Conservation (phyloP, 257 asterid species). For the Penstemon davidsonii region DNA sequence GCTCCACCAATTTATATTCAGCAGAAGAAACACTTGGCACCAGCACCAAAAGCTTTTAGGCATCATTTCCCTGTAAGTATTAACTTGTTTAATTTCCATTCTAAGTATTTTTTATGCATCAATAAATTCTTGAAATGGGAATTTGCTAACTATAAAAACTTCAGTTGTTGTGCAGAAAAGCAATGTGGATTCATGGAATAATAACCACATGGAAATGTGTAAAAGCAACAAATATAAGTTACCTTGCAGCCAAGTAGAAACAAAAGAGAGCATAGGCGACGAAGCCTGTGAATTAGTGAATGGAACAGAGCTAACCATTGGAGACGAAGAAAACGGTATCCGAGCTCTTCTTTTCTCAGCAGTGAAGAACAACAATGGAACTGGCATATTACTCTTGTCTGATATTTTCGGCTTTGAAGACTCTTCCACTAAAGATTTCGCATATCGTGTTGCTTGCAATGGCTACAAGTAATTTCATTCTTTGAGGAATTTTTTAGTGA, state of each 20-base stretch:
- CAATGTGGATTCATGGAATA: slow-evolving; percentile 27
- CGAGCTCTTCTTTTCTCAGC: slow-evolving; percentile 63
- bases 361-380: slow-evolving; percentile 79
- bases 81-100: slow-evolving; percentile 4
- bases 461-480: slow-evolving; percentile 67
- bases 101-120: background rate
- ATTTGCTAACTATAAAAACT: slow-evolving; percentile 43
- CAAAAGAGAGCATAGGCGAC: slow-evolving; percentile 48
- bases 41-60: slow-evolving; percentile 18
- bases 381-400: slow-evolving; percentile 75
- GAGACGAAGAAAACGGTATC: slow-evolving; percentile 46
- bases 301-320: slow-evolving; percentile 61
- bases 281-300: slow-evolving; percentile 80
- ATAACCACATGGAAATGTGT: slow-evolving; percentile 19
- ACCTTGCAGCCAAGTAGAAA: slow-evolving; percentile 46
- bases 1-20: slow-evolving; percentile 38
- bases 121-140: slow-evolving; percentile 6
- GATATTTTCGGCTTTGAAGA: slow-evolving; percentile 76
- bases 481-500: background rate
- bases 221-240: slow-evolving; percentile 30
- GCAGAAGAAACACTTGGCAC: slow-evolving; percentile 22
- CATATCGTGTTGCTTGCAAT: slow-evolving; percentile 78
- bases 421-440: slow-evolving; percentile 72
- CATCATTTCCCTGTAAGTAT: slow-evolving; percentile 46
- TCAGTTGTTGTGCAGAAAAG: slow-evolving; percentile 69